Base-by-base conservation (phyloP, 306 rosid genomes). In the Gynostemma pentaphyllum region DNA sequence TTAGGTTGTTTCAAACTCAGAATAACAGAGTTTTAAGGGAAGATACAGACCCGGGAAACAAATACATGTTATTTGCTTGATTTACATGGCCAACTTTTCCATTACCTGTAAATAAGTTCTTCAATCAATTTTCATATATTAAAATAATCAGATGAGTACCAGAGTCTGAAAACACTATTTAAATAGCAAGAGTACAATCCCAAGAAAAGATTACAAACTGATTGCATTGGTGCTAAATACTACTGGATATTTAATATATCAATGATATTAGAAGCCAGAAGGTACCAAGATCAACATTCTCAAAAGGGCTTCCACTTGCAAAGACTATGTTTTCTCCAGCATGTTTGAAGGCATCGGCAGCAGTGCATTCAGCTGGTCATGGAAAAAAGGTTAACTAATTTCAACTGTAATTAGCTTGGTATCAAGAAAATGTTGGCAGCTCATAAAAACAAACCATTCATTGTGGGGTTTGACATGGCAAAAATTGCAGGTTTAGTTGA, bases 31-130 rank as follows among this genome's bases (percentile, higher is more conserved):
- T 59, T 10, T 12, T 37, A 21, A 49, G 71, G 62, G 69, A 66
- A 48, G 64, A 74, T 70, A 47, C 80, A 75, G 36, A 94, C 97
- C 99, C 99, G 13, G 99, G 99, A 76, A 94, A 94, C 66, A 94
- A 78, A 77, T 94, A 94, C 99, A 94, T 94, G 77, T 94, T 94
- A 76, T 94, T 94, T 68, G 99, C 99, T 88, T 94, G 99, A 84
- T 94, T 88, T 68, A 86, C 97, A 74, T 94, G 89, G 64, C 99
- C 99, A 16, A 80, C 70, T 57, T 79, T 94, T 34, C 95, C 99
- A 45, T 94, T 76, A 70, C 90, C 99, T 94, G 89, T 64, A 28
- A 67, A 74, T 30, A 68, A 63, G 32, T 63, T 44, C 22, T 42
- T 44, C 36, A 4, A 21, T 7, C 14, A 24, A 67, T 55, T 50